Base-by-base conservation (phyloP, 768 basidiomycete genomes). In the Piloderma croceum region DNA sequence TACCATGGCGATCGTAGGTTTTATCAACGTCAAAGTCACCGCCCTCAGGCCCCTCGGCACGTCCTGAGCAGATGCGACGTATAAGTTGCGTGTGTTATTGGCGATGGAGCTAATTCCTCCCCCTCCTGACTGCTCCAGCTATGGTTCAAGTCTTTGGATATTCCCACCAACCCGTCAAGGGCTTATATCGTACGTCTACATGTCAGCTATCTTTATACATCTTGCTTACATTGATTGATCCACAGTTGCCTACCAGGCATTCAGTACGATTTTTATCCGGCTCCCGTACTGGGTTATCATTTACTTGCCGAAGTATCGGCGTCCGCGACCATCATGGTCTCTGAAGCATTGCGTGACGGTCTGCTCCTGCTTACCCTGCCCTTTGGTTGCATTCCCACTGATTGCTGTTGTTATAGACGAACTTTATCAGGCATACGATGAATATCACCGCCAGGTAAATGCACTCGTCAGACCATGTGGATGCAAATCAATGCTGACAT, bases 251-350 rank as follows among this genome's bases (percentile, higher is more conserved):
- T 29, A 29, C 24, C 20, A 38, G 36, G 19, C 51, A 4, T n/a
- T n/a, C n/a, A 46, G 48, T 13, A 58, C 57, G 3, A 39, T 39
- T 0, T 18, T 59, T 12, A 38, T 56, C 6, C 46, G 57, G 29
- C 33, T 56, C 10, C 57, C 57, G 2, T 56, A 45, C 35, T 58
- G 37, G 57, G 49, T 32, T 36, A 27, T 56, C 10, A 19, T 25
- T 22, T 44, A 45, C 13, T 45, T 25, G 23, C 45, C 44, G 1
- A 41, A 17, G n/a, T 46, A 57, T 27, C 51, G 57, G 54, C 50
- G 57, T 29, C 48, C 57, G 1, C 47, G 57, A 32, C 22, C 42
- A 3, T 45, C 42, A 23, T 59, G 57, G 57, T 39, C 57, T 2
- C 32, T 59, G 20, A 46, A 48, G 12, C 52, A 52, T 17, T 44